Conservation (phyloP, 2,329 filamentous ascomycete genomes). For the Penicillium olsonii region DNA sequence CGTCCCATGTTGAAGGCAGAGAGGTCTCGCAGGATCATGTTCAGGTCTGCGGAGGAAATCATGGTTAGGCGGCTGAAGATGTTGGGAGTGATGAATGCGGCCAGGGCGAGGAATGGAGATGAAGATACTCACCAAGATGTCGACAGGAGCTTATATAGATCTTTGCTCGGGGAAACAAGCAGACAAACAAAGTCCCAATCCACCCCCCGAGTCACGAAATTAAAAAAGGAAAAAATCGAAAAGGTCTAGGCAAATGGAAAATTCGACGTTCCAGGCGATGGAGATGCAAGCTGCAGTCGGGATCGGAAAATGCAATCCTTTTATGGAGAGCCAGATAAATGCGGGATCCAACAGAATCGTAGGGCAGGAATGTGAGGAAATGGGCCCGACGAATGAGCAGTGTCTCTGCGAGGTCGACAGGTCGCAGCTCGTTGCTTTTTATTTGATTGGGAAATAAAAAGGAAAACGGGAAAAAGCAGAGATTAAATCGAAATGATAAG, state of each 20-base stretch:
- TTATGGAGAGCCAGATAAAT: slow-evolving; percentile 32
- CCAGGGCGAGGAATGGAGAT: slow-evolving; percentile 19
- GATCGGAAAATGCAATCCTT: slow-evolving; percentile 40
- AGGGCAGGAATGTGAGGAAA: slow-evolving; percentile 37
- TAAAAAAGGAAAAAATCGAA: slow-evolving; percentile 4
- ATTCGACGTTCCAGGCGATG: slow-evolving; percentile 25
- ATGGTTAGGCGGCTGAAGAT: slow-evolving; percentile 32
- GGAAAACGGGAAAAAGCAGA: slow-evolving; percentile 4
- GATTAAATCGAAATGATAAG: slow-evolving; percentile 21
- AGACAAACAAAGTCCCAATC: slow-evolving; percentile 26
- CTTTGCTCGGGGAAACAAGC: slow-evolving; percentile 13
- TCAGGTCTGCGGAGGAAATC: slow-evolving; percentile 33
- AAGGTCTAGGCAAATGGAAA: slow-evolving; percentile 24
- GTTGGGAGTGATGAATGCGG: not conserved
- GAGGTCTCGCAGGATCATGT: slow-evolving; percentile 45
- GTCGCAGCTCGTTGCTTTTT: slow-evolving; percentile 28
- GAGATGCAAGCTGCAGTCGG: slow-evolving; percentile 30
- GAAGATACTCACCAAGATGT: slow-evolving; percentile 23
- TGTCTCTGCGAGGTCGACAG: slow-evolving; percentile 16
- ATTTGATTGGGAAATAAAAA: slow-evolving; percentile 12
- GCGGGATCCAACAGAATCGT: slow-evolving; percentile 28
- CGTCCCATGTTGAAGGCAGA: slow-evolving; percentile 52
- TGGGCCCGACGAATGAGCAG: slow-evolving; percentile 22
- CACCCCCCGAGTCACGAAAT: slow-evolving; percentile 22
- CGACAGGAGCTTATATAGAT: slow-evolving; percentile 27